phyloP scores from a whole-genome alignment of 352 stramenopile genomes.

The Globisporangium viniferum region DNA sequence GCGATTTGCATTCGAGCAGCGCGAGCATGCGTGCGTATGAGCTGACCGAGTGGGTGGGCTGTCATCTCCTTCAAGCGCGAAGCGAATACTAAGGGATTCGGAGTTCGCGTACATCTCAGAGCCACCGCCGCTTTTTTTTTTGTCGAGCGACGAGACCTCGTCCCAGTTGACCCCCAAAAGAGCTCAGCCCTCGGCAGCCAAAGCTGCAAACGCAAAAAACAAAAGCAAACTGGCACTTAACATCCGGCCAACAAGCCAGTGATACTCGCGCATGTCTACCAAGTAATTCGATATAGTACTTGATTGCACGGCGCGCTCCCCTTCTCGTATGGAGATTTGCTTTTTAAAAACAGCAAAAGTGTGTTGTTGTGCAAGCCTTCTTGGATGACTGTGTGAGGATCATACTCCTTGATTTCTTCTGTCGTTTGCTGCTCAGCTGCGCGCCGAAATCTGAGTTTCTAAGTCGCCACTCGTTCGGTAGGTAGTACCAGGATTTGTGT shows the following conservation, averaged over 20 bases:
- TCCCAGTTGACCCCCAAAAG: not conserved
- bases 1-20: not conserved
- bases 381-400: not conserved
- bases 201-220: not conserved
- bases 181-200: not conserved
- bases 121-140: not conserved
- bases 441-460: not conserved
- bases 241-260: not conserved
- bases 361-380: not conserved
- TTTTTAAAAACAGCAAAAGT: not conserved
- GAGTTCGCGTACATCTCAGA: slow-evolving; percentile 1
- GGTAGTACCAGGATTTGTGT: not conserved
- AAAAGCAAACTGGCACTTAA: not conserved
- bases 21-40: not conserved
- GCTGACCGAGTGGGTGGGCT: not conserved
- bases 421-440: not conserved
- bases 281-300: not conserved
- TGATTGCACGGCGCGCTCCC: not conserved
- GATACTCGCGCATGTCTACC: not conserved
- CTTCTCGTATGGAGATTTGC: not conserved
- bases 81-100: not conserved
- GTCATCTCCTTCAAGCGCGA: not conserved
- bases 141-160: slow-evolving; percentile 2
- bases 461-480: not conserved
- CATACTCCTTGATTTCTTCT: not conserved